Conservation (phyloP, 305 asterid species). For the Fraxinus ornus region DNA sequence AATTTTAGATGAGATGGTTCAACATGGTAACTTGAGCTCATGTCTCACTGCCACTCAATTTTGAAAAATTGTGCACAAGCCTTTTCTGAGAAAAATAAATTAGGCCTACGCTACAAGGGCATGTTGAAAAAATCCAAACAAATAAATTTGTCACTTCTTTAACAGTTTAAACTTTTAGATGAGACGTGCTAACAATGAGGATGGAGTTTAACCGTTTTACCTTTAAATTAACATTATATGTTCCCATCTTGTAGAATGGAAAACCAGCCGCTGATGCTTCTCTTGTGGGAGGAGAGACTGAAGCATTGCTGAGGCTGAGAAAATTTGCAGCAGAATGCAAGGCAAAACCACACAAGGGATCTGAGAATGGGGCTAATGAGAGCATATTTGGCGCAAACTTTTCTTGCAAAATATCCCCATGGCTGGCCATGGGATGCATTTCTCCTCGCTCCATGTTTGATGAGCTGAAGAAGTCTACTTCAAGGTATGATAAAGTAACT, state of each 20-base stretch:
- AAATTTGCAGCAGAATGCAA: conserved; percentile 74
- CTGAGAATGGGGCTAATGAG: conserved; percentile 52
- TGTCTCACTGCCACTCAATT: background rate
- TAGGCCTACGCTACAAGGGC: background rate
- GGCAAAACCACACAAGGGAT: conserved; percentile 60
- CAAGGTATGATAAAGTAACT: conserved; percentile 47
- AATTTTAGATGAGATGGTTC: background rate
- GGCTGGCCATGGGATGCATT: conserved; percentile 98
- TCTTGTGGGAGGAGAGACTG: conserved; percentile 91
- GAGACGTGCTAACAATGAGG: background rate
- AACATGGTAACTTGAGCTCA: background rate
- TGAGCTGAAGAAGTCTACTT: conserved; percentile 75
- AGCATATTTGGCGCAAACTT: conserved; percentile 95
- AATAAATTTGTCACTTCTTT: background rate
- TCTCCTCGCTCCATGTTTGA: conserved; percentile 98
- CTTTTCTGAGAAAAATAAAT: background rate
- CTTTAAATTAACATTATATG: background rate
- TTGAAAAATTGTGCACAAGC: background rate
- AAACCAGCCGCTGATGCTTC: conserved; percentile 58
- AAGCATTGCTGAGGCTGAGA: conserved; percentile 82
- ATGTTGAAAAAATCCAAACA: background rate
- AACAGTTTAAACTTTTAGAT: background rate
- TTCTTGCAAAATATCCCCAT: conserved; percentile 96
- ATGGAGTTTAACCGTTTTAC: background rate
- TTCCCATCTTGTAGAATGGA: conserved; percentile 51